Base-by-base conservation (phyloP, 768 basidiomycete species). In the Cyclocybe cylindracea region DNA sequence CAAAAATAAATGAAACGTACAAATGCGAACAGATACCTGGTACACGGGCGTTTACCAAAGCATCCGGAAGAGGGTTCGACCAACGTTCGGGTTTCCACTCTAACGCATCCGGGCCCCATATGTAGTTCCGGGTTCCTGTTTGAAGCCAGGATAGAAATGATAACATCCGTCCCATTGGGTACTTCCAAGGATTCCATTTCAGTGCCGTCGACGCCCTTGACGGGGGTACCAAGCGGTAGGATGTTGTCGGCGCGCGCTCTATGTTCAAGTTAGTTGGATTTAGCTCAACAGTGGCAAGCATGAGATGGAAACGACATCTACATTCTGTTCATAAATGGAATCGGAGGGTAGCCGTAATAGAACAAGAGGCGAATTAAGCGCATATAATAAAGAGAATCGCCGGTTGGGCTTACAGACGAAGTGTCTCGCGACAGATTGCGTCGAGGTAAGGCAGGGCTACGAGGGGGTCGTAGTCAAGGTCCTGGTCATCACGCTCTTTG, bases 51-150 rank as follows among this genome's bases (percentile, higher is more conserved):
- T 70, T 64, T 1, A 50, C 51, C 1, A 78, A 59, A 19, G 55
- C 47, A 7, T 68, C 60, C 7, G 75, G 77, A n/a, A 76, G 64
- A 0, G 67, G 67, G 1, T 61, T 56, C 0, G 78, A 62, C 79
- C 78, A 80, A 13, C 79, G 64, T 52, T 79, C 77, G 0, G 78
- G 78, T 53, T 76, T 78, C 76, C 76, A 79, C 46, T 78, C 71
- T 10, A 58, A 48, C 4, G 74, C 69, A 48, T 80, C 77, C 13
- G 60, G 57, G 7, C 78, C 79, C 77, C 78, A 79, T 6, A 78
- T 53, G 0, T 61, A 24, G 24, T 24, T 24, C 65, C 16, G 64
- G 64, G 55, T 73, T 71, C 7, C 68, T 59, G 55, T 79, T 80
- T 16, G 67, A 57, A 32, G 58, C 60, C 10, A 69, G 33, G 31